phyloP scores from a whole-genome alignment of 2,329 filamentous ascomycete species.

The Endocalyx cinctus region DNA sequence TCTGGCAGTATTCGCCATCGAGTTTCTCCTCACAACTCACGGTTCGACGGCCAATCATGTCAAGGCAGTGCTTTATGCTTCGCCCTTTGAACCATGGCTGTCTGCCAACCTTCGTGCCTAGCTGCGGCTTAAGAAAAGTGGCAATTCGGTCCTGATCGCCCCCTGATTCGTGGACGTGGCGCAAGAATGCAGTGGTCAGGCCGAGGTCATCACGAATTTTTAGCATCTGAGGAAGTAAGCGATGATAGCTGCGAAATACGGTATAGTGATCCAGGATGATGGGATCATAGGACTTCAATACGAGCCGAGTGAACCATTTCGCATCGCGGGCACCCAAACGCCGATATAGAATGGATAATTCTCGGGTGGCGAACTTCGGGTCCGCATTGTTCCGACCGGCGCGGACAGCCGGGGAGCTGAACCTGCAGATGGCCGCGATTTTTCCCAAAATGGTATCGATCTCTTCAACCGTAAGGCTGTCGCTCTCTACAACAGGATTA shows the following conservation, averaged over 20 bases:
- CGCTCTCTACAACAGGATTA: conserved; percentile 31
- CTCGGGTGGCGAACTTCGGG: conserved; percentile 32
- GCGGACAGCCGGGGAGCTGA: conserved; percentile 63
- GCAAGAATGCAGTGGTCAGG: conserved; percentile 53
- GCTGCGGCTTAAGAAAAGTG: conserved; percentile 41
- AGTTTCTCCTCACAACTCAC: conserved; percentile 79
- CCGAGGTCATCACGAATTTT: conserved; percentile 66
- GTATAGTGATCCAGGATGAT: conserved; percentile 54
- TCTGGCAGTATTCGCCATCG: conserved; percentile 86
- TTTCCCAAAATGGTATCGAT: conserved; percentile 62
- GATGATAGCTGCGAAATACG: conserved; percentile 60
- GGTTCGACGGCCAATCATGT: conserved; percentile 53
- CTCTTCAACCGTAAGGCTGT: conserved; percentile 62
- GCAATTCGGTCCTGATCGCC: conserved; percentile 20
- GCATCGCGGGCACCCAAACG: conserved; percentile 63
- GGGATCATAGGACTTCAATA: conserved; percentile 72
- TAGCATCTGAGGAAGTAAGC: conserved; percentile 64
- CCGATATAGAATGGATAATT: conserved; percentile 53
- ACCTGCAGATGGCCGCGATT: conserved; percentile 64
- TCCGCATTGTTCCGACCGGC: conserved; percentile 22
- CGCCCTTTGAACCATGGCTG: conserved; percentile 62
- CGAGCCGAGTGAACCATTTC: conserved; percentile 81
- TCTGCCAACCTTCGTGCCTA: conserved; percentile 61
- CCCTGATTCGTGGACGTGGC: conserved; percentile 21
- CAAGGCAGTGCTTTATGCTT: conserved; percentile 69